These are phyloP conservation scores for Cerioporus squamosus DNA, from an alignment of 1,284 basidiomycete genomes.

Conservation along the genomic window DNA sequence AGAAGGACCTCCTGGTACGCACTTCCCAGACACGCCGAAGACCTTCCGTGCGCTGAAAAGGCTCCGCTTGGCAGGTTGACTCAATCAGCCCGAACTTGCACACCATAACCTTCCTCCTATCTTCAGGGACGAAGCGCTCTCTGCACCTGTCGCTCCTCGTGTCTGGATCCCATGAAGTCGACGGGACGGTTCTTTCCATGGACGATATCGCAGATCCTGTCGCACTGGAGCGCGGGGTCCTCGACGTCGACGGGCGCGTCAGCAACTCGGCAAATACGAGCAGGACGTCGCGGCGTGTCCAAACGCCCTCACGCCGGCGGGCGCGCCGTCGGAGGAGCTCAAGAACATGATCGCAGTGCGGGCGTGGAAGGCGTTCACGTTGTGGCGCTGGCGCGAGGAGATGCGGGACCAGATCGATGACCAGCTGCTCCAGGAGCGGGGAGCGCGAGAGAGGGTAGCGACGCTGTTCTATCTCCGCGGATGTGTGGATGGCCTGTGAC, in stretches of 20 bases:
- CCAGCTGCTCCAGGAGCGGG: constrained; percentile 36
- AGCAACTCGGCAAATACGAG: constrained; percentile 38
- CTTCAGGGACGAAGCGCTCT: constrained; percentile 39
- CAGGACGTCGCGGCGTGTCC: constrained; percentile 3
- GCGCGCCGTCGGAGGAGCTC: not conserved
- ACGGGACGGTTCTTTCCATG: constrained; percentile 34
- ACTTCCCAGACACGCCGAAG: too few relatives aligned
- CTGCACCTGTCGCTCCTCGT: constrained; percentile 44
- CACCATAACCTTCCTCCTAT: constrained; percentile 46
- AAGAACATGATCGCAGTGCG: constrained; percentile 8
- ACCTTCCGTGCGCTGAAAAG: too few relatives aligned
- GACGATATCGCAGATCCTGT: constrained; percentile 46
- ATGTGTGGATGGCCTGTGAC: not conserved
- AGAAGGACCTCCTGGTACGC: constrained; percentile 59
- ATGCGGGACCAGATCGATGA: constrained; percentile 29
- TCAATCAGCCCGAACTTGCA: constrained; percentile 45
- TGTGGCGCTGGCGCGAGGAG: constrained; percentile 49
- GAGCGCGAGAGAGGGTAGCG: constrained; percentile 54
- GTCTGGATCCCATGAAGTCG: constrained; percentile 33
- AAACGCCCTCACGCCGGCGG: constrained; percentile 20
- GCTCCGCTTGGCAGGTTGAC: constrained; percentile 41
- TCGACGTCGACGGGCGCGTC: constrained; percentile 55
- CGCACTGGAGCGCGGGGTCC: constrained; percentile 52
- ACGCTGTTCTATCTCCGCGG: constrained; percentile 56
- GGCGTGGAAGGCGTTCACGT: constrained; percentile 56